Evolutionary conservation across 75 land plant genomes (phyloP).

Genomic region (Picea sitchensis): DNA sequence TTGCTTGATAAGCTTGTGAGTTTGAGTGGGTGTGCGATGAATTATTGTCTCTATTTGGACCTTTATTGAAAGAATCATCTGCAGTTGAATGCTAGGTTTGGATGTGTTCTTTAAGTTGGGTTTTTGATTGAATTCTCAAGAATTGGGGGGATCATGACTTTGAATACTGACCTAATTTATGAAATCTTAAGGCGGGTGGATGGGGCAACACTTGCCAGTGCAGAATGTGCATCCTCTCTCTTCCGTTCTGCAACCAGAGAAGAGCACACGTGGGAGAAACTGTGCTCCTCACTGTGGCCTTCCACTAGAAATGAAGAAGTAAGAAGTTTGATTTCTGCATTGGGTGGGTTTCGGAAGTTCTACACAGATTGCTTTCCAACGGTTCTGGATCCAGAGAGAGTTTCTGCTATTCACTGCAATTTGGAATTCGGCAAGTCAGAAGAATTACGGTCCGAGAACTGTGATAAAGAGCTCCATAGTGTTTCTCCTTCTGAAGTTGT

Average conservation of each 20-base stretch:
- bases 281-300: conserved; percentile 69
- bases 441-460: conserved; percentile 51
- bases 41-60: too few species aligned
- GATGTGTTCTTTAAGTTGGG: too few species aligned
- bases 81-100: not conserved
- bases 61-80: not conserved
- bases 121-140: too few species aligned
- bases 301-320: conserved; percentile 59
- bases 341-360: conserved; percentile 69
- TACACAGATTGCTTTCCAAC: conserved; percentile 27
- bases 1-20: too few species aligned
- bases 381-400: conserved; percentile 6
- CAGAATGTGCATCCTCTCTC: conserved; percentile 60
- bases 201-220: conserved; percentile 68
- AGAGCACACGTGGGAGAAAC: conserved; percentile 71
- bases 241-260: conserved; percentile 49
- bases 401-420: conserved; percentile 20
- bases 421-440: conserved; percentile 22
- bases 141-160: conserved; percentile 12
- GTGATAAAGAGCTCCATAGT: conserved; percentile 31
- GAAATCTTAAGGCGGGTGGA: conserved; percentile 75
- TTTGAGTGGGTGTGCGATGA: too few species aligned
- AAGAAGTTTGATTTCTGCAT: conserved; percentile 36
- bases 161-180: conserved; percentile 61
- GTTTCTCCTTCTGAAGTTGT: conserved; percentile 33